phyloP scores from a whole-genome alignment of 352 stramenopile species.

The Phytophthora brassicae region DNA sequence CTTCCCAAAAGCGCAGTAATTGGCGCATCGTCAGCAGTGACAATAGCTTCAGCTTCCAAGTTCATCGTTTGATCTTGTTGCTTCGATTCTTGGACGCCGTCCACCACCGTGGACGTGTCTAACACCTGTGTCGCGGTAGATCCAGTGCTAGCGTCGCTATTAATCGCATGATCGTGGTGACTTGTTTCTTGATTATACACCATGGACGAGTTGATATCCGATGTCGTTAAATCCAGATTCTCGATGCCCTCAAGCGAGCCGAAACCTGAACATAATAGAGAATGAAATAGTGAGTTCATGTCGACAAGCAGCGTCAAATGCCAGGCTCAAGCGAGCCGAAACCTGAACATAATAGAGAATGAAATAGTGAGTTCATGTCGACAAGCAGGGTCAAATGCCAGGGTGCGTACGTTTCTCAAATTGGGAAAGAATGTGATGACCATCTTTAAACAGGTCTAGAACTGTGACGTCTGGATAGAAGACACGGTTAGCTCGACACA shows the following conservation, averaged over 20 bases:
- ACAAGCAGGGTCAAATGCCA: background rate
- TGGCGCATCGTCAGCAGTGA: background rate
- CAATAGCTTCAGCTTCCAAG: background rate
- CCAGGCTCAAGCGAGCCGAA: conserved; percentile 33
- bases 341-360: conserved; percentile 24
- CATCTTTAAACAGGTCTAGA: conserved; percentile 33
- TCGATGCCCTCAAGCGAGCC: conserved; percentile 41
- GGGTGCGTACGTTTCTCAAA: conserved; percentile 45
- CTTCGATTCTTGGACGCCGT: background rate
- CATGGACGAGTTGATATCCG: conserved; percentile 3
- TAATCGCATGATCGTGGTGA: background rate
- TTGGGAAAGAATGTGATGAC: conserved; percentile 38
- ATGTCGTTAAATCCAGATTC: conserved; percentile 27
- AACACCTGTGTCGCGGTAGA: background rate
- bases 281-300: too few relatives aligned
- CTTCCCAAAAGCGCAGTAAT: background rate
- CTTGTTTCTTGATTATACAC: conserved; percentile 10
- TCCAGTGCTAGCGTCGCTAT: background rate
- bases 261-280: conserved; percentile 30
- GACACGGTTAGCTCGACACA: conserved; percentile 2
- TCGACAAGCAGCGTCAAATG: background rate
- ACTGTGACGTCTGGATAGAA: conserved; percentile 30
- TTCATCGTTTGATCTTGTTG: background rate
- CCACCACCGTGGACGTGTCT: background rate
- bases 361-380: background rate